phyloP scores from a whole-genome alignment of 2,329 filamentous ascomycete genomes.

The Coccinonectria pachysandricola region DNA sequence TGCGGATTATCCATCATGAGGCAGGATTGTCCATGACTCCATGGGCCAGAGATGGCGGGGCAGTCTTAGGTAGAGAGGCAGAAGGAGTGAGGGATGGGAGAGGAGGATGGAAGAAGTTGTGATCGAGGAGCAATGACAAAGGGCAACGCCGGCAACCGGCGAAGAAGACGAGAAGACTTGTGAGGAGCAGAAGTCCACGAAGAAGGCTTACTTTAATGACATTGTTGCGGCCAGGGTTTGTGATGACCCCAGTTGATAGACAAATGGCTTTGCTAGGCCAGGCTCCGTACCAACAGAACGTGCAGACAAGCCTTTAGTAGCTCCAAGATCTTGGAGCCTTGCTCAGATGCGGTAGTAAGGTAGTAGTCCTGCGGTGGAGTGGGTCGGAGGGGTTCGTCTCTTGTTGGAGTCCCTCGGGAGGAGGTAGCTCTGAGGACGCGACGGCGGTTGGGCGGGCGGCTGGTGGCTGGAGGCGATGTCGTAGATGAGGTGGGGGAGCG shows the following conservation, averaged over 20 bases:
- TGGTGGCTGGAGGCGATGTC: constrained; percentile 21
- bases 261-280: constrained; percentile 17
- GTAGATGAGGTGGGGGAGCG: constrained; percentile 20
- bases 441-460: constrained; percentile 11
- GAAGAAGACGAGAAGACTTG: constrained; percentile 12
- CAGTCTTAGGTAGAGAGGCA: constrained; percentile 9
- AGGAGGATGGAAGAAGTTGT: constrained; percentile 5
- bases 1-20: constrained; percentile 31
- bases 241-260: constrained; percentile 23
- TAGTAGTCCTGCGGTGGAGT: constrained; percentile 17
- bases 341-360: too few relatives aligned
- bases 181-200: constrained; percentile 17
- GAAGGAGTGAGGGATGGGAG: constrained; percentile 3
- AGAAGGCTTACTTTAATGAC: constrained; percentile 44
- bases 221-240: constrained; percentile 32
- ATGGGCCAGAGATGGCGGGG: constrained; percentile 21
- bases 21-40: constrained; percentile 24
- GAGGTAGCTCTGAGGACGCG: constrained; percentile 1
- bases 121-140: constrained; percentile 10
- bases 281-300: constrained; percentile 21
- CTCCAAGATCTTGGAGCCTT: constrained; percentile 22
- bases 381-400: constrained; percentile 15
- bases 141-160: constrained; percentile 6
- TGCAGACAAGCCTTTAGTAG: constrained; percentile 21
- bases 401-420: constrained; percentile 4